phyloP scores from a whole-genome alignment of 2,329 filamentous ascomycete genomes.

The Dactylellina sp. region DNA sequence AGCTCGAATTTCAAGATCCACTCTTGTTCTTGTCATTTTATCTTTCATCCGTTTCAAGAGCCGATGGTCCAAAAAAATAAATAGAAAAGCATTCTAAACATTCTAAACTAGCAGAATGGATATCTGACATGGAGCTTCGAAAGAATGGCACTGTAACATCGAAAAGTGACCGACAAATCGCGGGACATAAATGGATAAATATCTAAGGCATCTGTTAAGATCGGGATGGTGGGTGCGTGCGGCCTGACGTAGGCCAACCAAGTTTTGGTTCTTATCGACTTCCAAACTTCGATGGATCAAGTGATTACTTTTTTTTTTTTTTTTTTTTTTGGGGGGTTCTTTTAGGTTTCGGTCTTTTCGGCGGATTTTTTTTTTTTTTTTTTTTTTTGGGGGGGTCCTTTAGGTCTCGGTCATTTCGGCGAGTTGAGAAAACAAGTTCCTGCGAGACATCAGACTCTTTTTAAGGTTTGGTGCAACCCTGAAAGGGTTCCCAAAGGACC shows the following conservation, averaged over 20 bases:
- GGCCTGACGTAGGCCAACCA: conserved; percentile 30
- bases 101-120: conserved; percentile 5
- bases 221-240: no score
- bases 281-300: conserved; percentile 1
- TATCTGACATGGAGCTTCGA: not conserved
- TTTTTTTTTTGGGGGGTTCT: not conserved
- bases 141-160: conserved; percentile 36
- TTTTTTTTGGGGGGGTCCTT: no score
- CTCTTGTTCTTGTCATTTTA: conserved; percentile 18
- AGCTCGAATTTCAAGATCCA: conserved; percentile 19
- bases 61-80: conserved; percentile 37
- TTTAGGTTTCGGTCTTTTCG: not conserved
- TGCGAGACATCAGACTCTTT: conserved; percentile 27
- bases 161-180: conserved; percentile 1
- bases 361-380: not conserved
- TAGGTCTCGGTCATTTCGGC: not conserved
- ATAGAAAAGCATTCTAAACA: no score
- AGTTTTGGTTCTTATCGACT: conserved; percentile 11
- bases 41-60: conserved; percentile 45
- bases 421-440: conserved; percentile 9
- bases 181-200: not conserved
- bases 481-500: conserved; percentile 15
- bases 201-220: no score
- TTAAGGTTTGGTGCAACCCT: conserved; percentile 55
- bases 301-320: conserved; percentile 6